Evolutionary conservation across 768 basidiomycete genomes (phyloP), one percentile per base, ranked within the genome.

Genomic region (Boletus speciosus): DNA sequence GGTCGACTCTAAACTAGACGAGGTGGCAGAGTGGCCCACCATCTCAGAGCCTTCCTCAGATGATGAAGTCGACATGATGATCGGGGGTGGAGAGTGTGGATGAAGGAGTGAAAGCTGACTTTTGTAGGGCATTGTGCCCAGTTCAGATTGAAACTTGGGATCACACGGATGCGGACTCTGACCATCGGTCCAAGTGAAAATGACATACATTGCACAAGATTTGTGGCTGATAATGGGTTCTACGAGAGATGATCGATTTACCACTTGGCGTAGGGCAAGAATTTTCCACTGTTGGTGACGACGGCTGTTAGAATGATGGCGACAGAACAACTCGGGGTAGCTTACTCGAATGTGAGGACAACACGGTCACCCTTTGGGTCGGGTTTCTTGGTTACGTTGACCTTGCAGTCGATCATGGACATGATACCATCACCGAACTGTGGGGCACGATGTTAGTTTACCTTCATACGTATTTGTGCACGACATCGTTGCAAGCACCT

Each of bases 401-500:
- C 77, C 60, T 81, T 84, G 70, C 89, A 91, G 67, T 92, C 89
- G 53, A 91, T 90, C 86, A 91, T 88, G 19, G 86, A 88, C 88
- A 91, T 90, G 56, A 92, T 91, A 5, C 90, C 89, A 62, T 92
- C 90, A 6, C 90, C 90, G 58, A 90, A 91, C 86, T 88, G 47
- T 11, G 9, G 7, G 47, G 19, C 4, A 25, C 2, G 12, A 16
- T 21, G 44, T 55, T 19, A 58, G 54, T 34, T 39, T 41, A 49
- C 16, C 6, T 14, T 9, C 29, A 19, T 4, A 1, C 6, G 2
- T 11, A 21, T 16, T 23, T 27, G 9, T 38, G 29, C 23, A 39
- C 41, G 10, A 43, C 23, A 37, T 15, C 31, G 32, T 43, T 29
- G 19, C 32, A 42, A 37, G 25, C 50, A 83, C 82, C 78, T 88